Conservation (phyloP, 73 alveolate species). For the Symbiodinium pilosum region DNA sequence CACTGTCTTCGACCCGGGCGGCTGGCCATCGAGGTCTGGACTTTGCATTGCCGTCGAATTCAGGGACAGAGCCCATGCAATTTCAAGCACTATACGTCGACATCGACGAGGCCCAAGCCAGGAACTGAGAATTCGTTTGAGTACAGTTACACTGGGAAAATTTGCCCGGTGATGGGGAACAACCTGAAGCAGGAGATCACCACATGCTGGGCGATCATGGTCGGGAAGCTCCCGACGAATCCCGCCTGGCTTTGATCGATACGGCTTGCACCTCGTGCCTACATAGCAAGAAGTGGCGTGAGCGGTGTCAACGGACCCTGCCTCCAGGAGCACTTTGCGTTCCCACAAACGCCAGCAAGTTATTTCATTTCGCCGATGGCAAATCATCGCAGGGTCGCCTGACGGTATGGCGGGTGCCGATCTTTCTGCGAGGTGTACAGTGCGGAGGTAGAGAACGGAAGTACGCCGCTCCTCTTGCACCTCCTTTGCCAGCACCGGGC, state of each 20-base stretch:
- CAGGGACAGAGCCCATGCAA: no score
- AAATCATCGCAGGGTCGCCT: not conserved
- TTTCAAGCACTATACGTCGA: not conserved
- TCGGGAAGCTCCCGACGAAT: no score
- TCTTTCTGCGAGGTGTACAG: not conserved
- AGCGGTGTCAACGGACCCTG: not conserved
- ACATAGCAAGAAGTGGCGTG: not conserved
- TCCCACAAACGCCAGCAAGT: not conserved
- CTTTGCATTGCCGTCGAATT: no score
- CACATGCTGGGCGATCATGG: no score
- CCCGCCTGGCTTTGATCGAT: not conserved
- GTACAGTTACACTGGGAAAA: no score
- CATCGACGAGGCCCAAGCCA: not conserved
- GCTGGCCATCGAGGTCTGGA: no score
- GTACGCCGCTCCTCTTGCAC: constrained; percentile 1
- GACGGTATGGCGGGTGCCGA: constrained; percentile 18
- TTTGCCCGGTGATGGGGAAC: no score
- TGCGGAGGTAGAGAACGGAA: not conserved
- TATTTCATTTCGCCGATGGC: constrained; percentile 38
- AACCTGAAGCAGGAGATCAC: no score
- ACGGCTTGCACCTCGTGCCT: constrained; percentile 34
- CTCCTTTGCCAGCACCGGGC: not conserved
- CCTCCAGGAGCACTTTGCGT: not conserved
- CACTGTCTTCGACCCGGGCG: not conserved
- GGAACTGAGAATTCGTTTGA: no score